Evolutionary conservation across 1,139 yeast genomes (phyloP).

Genomic region (Ogataea hybrid): DNA sequence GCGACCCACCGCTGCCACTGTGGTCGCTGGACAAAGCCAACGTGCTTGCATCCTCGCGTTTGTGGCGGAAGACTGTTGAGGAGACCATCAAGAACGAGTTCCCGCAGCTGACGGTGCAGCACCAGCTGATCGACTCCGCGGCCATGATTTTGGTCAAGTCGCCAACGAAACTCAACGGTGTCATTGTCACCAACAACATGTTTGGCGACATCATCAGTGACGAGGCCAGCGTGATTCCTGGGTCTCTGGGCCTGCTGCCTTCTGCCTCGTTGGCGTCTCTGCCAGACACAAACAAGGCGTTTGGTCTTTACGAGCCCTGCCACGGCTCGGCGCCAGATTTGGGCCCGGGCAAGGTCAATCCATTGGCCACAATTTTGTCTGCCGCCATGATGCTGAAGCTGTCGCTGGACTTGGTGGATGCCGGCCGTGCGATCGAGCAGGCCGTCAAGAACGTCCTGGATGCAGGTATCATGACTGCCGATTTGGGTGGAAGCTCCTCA

Average conservation of each 20-base stretch:
- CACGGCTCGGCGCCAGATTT: constrained; percentile 99
- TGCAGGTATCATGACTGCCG: constrained; percentile 84
- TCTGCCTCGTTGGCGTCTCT: constrained; percentile 94
- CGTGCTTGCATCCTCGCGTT: constrained; percentile 91
- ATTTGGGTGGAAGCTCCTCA: constrained; percentile 74
- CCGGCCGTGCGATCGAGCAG: constrained; percentile 84
- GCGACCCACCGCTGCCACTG: constrained; percentile 87
- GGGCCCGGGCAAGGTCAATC: constrained; percentile 84
- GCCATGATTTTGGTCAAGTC: constrained; percentile 94
- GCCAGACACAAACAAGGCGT: constrained; percentile 91
- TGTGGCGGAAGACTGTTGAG: constrained; percentile 94
- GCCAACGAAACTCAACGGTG: constrained; percentile 89
- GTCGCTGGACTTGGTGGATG: constrained; percentile 75
- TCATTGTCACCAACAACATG: constrained; percentile 91
- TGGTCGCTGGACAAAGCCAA: constrained; percentile 98
- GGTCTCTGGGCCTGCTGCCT: constrained; percentile 92
- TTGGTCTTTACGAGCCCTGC: constrained; percentile 97
- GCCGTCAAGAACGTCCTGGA: constrained; percentile 87
- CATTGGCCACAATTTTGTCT: constrained; percentile 90
- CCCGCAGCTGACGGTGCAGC: constrained; percentile 82
- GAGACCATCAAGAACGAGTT: constrained; percentile 81
- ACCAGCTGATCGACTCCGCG: constrained; percentile 96
- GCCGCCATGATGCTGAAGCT: constrained; percentile 97
- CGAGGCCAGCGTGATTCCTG: constrained; percentile 97
- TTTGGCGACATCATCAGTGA: constrained; percentile 98